Evolutionary conservation across 2,329 filamentous ascomycete species (phyloP), one percentile per base, ranked within the genome.

Genomic region (Trichoderma asperellum): DNA sequence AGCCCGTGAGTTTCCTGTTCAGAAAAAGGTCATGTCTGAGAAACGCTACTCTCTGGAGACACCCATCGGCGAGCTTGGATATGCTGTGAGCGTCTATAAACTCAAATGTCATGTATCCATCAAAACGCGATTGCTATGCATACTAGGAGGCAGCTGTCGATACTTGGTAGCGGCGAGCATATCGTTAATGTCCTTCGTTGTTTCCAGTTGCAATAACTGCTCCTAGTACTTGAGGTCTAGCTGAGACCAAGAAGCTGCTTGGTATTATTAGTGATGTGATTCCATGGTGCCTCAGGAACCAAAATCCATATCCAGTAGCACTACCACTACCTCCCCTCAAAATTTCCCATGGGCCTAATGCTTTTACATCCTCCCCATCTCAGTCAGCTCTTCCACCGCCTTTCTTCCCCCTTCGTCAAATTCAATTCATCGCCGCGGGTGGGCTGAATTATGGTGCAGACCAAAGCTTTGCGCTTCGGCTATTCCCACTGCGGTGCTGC

Each of bases 401-500:
- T 53, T 53, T 18, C 18, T 18, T 18, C n/a, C 5, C 11, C 32
- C 29, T 32, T 34, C 55, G 18, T n/a, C 55, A 16, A 34, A 2
- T 16, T 35, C 18, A 16, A 2, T 35, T 21, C 55, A 34, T 34
- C 55, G 8, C 29, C 55, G 8, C 8, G 3, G 18, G 8, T 5
- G 16, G 16, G 8, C 14, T 12, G 35, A 27, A n/a, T 18, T 24
- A 21, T 43, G 57, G 57, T 14, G 10, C n/a, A 5, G 47, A 2
- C 47, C 47, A 49, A 21, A 14, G n/a, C 47, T 24, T 24, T 60
- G 57, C 29, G 16, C 59, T 43, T 52, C 37, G 59, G 59, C 27
- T 27, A 58, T 56, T 57, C 34, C 40, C 58, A 21, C 58, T 27
- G 47, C 49, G 24, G 35, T 62, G 58, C 66, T 49, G 49, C 66